Evolutionary conservation across 371 early-diverging fungal species (phyloP).

Genomic region (Dinochytrium kinnereticum): DNA sequence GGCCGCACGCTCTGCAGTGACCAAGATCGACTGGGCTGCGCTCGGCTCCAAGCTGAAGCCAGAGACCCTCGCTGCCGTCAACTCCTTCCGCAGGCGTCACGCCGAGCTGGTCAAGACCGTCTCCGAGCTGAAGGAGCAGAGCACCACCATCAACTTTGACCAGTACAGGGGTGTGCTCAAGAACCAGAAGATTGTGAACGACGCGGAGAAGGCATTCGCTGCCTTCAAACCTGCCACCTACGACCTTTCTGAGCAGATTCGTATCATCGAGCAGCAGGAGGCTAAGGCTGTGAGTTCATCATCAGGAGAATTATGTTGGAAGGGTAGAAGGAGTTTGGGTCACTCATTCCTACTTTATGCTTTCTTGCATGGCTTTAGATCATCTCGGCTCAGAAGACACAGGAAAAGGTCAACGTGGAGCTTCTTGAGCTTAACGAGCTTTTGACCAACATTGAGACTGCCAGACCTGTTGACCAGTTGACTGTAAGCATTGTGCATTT

Average conservation of each 20-base stretch:
- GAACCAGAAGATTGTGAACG: constrained; percentile 87
- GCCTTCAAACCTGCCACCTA: constrained; percentile 83
- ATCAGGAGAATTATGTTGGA: too few species aligned
- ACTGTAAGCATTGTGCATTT: constrained; percentile 66
- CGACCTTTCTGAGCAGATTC: constrained; percentile 84
- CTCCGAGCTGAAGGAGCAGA: constrained; percentile 79
- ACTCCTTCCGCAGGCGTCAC: constrained; percentile 94
- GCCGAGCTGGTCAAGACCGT: constrained; percentile 85
- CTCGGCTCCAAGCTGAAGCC: constrained; percentile 82
- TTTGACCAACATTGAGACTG: constrained; percentile 88
- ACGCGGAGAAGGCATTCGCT: constrained; percentile 84
- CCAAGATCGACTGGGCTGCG: constrained; percentile 83
- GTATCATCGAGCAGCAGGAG: constrained; percentile 87
- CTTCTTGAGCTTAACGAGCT: constrained; percentile 88
- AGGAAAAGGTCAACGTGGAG: constrained; percentile 82
- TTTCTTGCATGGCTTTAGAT: constrained; percentile 65
- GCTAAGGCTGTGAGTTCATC: constrained; percentile 75
- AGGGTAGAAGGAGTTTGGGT: too few species aligned
- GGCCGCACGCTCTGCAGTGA: constrained; percentile 17
- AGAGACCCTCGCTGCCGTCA: constrained; percentile 85
- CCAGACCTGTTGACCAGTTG: constrained; percentile 93
- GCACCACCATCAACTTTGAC: constrained; percentile 84
- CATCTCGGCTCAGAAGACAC: constrained; percentile 84
- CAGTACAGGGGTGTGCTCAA: constrained; percentile 84
- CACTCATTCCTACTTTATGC: too few species aligned